These are phyloP conservation scores for Euphorbia peplus DNA, from an alignment of 345 rosid genomes.

Conservation along the genomic window DNA sequence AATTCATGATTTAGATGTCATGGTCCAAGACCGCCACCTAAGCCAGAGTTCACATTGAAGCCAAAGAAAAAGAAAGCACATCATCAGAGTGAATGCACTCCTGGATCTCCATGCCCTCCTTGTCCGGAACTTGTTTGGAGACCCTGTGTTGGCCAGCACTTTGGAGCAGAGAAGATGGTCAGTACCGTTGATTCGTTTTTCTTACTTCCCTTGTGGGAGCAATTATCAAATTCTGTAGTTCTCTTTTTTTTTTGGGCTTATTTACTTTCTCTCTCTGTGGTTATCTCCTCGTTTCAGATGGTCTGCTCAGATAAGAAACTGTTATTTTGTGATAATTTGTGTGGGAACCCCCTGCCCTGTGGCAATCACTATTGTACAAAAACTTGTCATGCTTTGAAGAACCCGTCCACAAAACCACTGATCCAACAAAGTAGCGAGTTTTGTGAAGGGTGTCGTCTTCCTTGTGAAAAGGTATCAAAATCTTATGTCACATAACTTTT, in stretches of 20 bases:
- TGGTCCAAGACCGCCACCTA: conserved; percentile 85
- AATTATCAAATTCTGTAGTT: background rate
- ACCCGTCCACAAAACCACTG: conserved; percentile 31
- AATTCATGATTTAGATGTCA: conserved; percentile 57
- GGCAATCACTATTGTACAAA: conserved; percentile 88
- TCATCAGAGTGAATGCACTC: conserved; percentile 52
- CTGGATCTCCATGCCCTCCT: conserved; percentile 82
- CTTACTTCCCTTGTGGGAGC: background rate
- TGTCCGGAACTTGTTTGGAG: conserved; percentile 91
- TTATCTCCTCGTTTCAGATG: conserved; percentile 48
- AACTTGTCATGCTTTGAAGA: conserved; percentile 65
- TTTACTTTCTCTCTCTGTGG: background rate
- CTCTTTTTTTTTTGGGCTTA: background rate
- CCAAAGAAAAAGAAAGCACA: conserved; percentile 75
- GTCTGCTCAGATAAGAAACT: conserved; percentile 60
- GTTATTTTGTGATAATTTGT: conserved; percentile 83
- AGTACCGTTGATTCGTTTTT: conserved; percentile 17
- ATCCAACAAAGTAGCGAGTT: conserved; percentile 35
- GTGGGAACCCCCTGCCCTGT: conserved; percentile 86
- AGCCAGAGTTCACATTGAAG: conserved; percentile 70
- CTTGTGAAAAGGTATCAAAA: conserved; percentile 71
- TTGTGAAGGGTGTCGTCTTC: conserved; percentile 81
- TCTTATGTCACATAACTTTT: conserved; percentile 4
- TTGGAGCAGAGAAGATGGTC: conserved; percentile 85
- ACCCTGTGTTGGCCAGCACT: conserved; percentile 78